Evolutionary conservation across 345 rosid genomes (phyloP).

Genomic region (Salix purpurea): DNA sequence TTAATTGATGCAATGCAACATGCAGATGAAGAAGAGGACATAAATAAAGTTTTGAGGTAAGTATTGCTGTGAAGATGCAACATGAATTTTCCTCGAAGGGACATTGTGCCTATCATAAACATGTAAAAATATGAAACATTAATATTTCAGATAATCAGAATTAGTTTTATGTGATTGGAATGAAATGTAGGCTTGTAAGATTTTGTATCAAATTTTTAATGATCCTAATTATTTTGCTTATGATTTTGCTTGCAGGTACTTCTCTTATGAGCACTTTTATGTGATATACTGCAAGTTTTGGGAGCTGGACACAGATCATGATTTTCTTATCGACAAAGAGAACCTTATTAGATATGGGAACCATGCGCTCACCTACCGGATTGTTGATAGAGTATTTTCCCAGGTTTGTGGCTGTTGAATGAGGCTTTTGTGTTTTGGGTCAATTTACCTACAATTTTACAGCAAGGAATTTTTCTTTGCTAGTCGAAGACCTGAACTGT

Average conservation of each 20-base stretch:
- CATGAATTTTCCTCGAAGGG: not conserved
- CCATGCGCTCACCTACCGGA: constrained; percentile 94
- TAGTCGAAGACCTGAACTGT: not conserved
- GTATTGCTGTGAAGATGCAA: not conserved
- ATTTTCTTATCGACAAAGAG: constrained; percentile 96
- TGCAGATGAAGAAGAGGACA: constrained; percentile 98
- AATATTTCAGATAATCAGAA: not conserved
- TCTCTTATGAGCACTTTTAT: constrained; percentile 93
- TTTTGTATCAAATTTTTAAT: constrained; percentile 1
- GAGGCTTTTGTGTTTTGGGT: constrained; percentile 10
- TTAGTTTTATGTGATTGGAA: not conserved
- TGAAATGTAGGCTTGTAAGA: not conserved
- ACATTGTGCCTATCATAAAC: not conserved
- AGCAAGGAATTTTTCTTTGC: not conserved
- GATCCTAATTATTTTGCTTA: not conserved
- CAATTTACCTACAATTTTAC: constrained; percentile 1
- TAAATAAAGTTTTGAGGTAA: constrained; percentile 93
- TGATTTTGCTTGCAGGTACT: constrained; percentile 52
- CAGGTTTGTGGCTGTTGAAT: constrained; percentile 56
- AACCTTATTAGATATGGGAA: constrained; percentile 95
- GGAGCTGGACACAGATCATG: constrained; percentile 99
- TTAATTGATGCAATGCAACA: constrained; percentile 82
- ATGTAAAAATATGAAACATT: constrained; percentile 9
- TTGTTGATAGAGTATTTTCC: constrained; percentile 87
- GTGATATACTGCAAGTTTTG: constrained; percentile 98